These are phyloP conservation scores for Meripilus lineatus DNA, from an alignment of 1,284 basidiomycete genomes.

Conservation along the genomic window DNA sequence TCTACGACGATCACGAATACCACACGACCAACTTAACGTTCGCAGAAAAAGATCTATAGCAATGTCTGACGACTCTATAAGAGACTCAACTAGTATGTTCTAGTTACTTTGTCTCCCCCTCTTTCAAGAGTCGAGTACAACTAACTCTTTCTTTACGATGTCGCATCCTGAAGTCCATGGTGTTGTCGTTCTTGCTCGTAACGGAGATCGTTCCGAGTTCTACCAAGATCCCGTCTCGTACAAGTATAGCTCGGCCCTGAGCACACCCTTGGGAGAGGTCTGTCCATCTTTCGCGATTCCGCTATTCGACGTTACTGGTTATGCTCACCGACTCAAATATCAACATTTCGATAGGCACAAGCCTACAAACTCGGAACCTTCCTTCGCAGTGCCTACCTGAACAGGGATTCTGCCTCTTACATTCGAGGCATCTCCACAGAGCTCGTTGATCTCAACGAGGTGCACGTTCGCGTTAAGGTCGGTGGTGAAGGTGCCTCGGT, in stretches of 20 bases:
- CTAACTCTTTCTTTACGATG: too few relatives aligned
- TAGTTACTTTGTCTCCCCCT: too few relatives aligned
- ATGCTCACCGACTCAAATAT: too few relatives aligned
- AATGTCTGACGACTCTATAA: too few relatives aligned
- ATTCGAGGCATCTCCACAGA: constrained; percentile 65
- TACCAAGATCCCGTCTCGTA: constrained; percentile 73
- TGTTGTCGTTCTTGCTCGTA: constrained; percentile 78
- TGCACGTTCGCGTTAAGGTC: constrained; percentile 75
- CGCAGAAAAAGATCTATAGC: too few relatives aligned
- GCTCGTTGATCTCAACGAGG: constrained; percentile 64
- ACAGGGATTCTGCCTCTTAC: constrained; percentile 54
- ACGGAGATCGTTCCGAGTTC: constrained; percentile 73
- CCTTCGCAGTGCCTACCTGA: constrained; percentile 69
- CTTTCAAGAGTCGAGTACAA: too few relatives aligned
- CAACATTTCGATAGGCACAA: constrained; percentile 48
- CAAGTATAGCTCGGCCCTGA: constrained; percentile 63
- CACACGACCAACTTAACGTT: too few relatives aligned
- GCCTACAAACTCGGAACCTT: constrained; percentile 66
- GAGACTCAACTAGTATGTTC: too few relatives aligned
- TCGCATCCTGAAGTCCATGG: constrained; percentile 65
- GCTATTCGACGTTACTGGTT: too few relatives aligned
- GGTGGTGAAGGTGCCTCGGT: constrained; percentile 82
- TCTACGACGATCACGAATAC: too few relatives aligned
- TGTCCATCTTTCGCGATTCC: constrained; percentile 18
- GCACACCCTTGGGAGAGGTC: constrained; percentile 82